These are phyloP conservation scores for Xylaria sp. DNA, from an alignment of 2,329 filamentous ascomycete species.

Conservation along the genomic window DNA sequence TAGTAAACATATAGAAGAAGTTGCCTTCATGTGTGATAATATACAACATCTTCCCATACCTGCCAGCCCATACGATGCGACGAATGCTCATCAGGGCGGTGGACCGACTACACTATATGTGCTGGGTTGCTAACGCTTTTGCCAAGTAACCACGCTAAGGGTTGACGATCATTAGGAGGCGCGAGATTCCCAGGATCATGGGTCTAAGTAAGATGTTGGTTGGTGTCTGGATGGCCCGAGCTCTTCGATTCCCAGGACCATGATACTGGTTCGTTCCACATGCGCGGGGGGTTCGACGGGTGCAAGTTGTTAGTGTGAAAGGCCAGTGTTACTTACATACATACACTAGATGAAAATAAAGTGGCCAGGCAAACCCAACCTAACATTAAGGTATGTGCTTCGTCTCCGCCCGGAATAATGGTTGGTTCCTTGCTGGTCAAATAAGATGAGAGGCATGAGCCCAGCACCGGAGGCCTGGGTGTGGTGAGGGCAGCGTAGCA, in stretches of 20 bases:
- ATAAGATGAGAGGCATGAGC: background rate
- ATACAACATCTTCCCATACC: too few species aligned
- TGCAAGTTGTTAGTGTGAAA: background rate
- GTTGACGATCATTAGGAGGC: background rate
- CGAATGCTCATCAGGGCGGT: too few species aligned
- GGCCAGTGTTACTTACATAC: too few species aligned
- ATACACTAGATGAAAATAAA: too few species aligned
- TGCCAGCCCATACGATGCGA: too few species aligned
- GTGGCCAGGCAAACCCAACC: too few species aligned
- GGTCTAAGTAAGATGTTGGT: background rate
- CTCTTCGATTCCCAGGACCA: conserved; percentile 21
- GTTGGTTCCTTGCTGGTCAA: conserved; percentile 2
- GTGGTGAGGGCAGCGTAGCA: background rate
- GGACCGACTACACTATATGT: too few species aligned
- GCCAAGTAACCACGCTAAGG: too few species aligned
- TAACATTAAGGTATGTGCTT: background rate
- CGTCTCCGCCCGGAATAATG: conserved; percentile 16
- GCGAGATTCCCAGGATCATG: conserved; percentile 13
- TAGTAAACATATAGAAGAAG: too few species aligned
- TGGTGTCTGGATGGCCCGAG: conserved; percentile 1
- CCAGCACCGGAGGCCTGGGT: conserved; percentile 7
- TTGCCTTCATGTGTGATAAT: too few species aligned
- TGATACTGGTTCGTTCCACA: conserved; percentile 20
- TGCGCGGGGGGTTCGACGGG: background rate
- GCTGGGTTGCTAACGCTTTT: too few species aligned